These are phyloP conservation scores for Russula sp. DNA, from an alignment of 768 basidiomycete species.

Conservation along the genomic window DNA sequence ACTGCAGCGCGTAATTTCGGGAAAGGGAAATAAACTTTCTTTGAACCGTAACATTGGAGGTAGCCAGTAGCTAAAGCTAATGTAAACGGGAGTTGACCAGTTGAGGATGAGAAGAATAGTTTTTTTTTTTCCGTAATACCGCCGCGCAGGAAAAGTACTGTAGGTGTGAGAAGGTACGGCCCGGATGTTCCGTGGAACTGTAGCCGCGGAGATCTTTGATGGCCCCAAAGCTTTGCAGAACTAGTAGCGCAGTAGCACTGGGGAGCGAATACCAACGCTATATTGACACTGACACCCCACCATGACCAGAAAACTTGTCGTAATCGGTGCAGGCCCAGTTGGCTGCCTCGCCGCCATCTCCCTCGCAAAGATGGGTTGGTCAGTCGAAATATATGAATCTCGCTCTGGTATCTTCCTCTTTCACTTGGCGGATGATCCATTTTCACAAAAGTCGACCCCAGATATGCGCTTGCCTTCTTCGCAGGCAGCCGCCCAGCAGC, in stretches of 20 bases:
- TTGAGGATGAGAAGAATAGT: neutral
- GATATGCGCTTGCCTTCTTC: constrained; percentile 72
- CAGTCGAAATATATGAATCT: constrained; percentile 72
- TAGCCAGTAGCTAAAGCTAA: neutral
- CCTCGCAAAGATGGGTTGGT: constrained; percentile 83
- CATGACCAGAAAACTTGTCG: constrained; percentile 40
- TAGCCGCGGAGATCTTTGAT: neutral
- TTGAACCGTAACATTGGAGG: neutral
- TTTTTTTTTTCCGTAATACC: neutral
- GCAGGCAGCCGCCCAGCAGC: constrained; percentile 57
- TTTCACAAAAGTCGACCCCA: constrained; percentile 27
- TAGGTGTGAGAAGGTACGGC: neutral
- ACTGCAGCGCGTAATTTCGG: neutral
- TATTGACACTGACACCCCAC: neutral
- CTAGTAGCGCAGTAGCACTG: too few species aligned
- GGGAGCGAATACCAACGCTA: too few species aligned
- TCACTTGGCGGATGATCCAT: constrained; percentile 2
- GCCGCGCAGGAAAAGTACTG: too few species aligned
- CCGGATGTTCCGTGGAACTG: neutral
- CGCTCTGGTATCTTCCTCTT: constrained; percentile 52
- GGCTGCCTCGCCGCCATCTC: constrained; percentile 87
- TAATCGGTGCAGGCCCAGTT: constrained; percentile 90
- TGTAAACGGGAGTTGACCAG: neutral
- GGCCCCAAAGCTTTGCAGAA: neutral
- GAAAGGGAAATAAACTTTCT: too few species aligned